Base-by-base conservation (phyloP, 75 land plant species). In the Pinus tabuliformis region DNA sequence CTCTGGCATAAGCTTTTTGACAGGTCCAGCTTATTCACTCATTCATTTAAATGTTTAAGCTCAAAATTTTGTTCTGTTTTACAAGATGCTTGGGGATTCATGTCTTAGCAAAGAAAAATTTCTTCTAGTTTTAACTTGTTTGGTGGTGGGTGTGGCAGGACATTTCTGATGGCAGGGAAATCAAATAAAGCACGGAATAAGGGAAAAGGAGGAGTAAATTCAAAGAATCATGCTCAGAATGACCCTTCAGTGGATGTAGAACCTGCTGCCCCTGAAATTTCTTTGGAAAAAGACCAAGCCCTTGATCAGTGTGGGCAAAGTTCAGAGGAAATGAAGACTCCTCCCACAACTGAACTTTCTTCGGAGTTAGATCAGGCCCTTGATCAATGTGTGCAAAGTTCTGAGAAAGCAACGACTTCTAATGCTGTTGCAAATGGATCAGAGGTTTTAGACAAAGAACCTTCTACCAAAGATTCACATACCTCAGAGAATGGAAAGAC, bases 151-250 rank as follows among this genome's bases (percentile, higher is more conserved):
- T 58, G 28, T 73, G 74, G 21, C n/a, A 24, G 17, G 28, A 73
- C 16, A 28, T 18, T 58, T 17, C 36, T 81, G 63, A 94, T 94
- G 97, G 97, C 95, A 58, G 97, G 97, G 8, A 94, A 90, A 70
- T 90, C 95, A 20, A 83, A 81, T 76, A 91, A 78, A 54, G 76
- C 76, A 8, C 92, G 81, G 79, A 85, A 78, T 57, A 86, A 81
- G 76, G 89, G 78, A 21, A 88, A 73, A 76, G 78, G 68, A 21
- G 26, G 68, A 21, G 26, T 16, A 13, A 42, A 74, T 72, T 72
- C 57, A 24, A 76, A 76, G 64, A 68, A 33, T 74, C 28, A 6
- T 75, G 26, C 79, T 75, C 79, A 56, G 57, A 57, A 75, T 20
- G 26, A 30, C 52, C 57, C 79, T 26, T 7, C 22, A 15, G 17